Conservation (phyloP, 139 green algal genomes). For the Spirogloea muscicola region DNA sequence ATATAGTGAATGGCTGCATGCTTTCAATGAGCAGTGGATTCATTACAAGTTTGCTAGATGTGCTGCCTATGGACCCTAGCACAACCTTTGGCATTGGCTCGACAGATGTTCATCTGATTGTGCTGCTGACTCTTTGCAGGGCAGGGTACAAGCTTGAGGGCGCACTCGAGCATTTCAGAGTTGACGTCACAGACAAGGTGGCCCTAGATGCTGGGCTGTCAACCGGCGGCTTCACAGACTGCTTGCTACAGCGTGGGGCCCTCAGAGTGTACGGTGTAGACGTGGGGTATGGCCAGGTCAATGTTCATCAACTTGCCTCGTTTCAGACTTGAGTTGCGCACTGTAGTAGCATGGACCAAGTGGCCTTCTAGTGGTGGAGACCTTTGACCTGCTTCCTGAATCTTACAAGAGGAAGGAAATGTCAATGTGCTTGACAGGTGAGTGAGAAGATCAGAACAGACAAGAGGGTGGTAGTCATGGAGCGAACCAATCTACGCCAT, state of each 20-base stretch:
- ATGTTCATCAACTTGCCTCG: background rate
- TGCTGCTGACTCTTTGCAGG: slow-evolving; percentile 41
- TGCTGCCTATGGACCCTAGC: slow-evolving; percentile 14
- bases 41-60: background rate
- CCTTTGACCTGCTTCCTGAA: no score
- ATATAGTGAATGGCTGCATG: background rate
- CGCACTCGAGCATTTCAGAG: slow-evolving; percentile 74
- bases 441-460: slow-evolving; percentile 78
- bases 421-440: no score
- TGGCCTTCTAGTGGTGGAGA: no score
- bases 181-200: slow-evolving; percentile 68
- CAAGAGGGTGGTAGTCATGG: slow-evolving; percentile 75
- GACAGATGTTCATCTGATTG: background rate
- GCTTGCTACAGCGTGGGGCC: slow-evolving; percentile 84
- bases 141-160: slow-evolving; percentile 90
- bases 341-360: background rate
- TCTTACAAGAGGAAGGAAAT: no score
- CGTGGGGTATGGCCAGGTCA: slow-evolving; percentile 87
- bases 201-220: slow-evolving; percentile 87
- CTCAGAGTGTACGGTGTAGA: slow-evolving; percentile 84
- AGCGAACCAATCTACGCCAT: slow-evolving; percentile 88
- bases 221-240: slow-evolving; percentile 96
- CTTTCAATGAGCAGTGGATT: background rate
- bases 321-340: no score
- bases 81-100: background rate